Conservation (phyloP, 768 basidiomycete genomes). For the Trametes cubensis region DNA sequence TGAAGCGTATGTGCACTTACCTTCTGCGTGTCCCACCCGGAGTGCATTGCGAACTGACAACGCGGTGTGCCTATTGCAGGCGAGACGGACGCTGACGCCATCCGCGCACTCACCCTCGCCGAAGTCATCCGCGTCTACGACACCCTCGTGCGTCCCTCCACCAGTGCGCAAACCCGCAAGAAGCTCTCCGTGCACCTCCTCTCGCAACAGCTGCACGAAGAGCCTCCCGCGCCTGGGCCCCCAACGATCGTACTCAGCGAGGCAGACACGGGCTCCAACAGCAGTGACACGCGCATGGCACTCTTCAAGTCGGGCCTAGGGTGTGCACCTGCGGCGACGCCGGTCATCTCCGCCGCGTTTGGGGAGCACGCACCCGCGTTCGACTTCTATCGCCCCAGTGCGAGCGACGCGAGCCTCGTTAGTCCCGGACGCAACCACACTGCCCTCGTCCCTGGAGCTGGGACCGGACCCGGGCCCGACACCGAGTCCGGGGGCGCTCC, state of each 20-base stretch:
- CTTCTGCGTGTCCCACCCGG: not conserved
- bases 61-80: slow-evolving; percentile 11
- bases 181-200: slow-evolving; percentile 32
- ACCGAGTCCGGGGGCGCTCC: slow-evolving; percentile 1
- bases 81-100: slow-evolving; percentile 24
- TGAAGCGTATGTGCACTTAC: slow-evolving; percentile 24
- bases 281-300: not conserved
- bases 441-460: too few species aligned
- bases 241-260: not conserved
- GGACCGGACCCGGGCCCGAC: too few species aligned
- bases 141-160: slow-evolving; percentile 24
- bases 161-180: slow-evolving; percentile 20
- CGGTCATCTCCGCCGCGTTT: slow-evolving; percentile 19
- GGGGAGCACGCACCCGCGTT: slow-evolving; percentile 5
- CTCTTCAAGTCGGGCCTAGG: slow-evolving; percentile 28
- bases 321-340: slow-evolving; percentile 28
- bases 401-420: too few species aligned
- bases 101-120: slow-evolving; percentile 20
- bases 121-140: slow-evolving; percentile 28
- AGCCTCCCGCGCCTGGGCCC: not conserved
- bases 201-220: slow-evolving; percentile 24
- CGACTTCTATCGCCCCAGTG: not conserved
- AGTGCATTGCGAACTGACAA: not conserved
- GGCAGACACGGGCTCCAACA: slow-evolving; percentile 5
- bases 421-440: too few species aligned